Evolutionary conservation across 305 asterid species (phyloP).

Genomic region (Fraxinus ornus): DNA sequence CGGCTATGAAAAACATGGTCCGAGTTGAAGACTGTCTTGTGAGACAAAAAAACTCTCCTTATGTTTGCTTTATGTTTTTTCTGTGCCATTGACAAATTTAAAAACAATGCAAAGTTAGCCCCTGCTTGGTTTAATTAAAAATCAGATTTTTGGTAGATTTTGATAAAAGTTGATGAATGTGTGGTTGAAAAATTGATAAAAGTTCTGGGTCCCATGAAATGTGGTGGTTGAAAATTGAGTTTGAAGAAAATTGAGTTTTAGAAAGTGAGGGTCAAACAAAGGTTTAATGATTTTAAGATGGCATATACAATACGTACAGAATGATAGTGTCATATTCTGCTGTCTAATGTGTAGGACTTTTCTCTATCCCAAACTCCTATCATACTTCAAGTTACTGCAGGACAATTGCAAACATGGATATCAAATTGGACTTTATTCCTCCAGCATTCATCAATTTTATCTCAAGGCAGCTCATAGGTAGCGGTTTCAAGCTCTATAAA

Average conservation of each 20-base stretch:
- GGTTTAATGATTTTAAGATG: background rate
- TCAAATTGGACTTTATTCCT: slow-evolving; percentile 74
- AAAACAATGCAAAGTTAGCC: background rate
- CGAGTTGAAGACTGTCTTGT: background rate
- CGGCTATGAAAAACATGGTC: background rate
- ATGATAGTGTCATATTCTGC: background rate
- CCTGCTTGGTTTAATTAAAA: background rate
- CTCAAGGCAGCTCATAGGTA: slow-evolving; percentile 83
- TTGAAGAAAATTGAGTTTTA: background rate
- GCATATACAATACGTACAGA: background rate
- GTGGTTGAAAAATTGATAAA: background rate
- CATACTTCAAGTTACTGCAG: slow-evolving; percentile 39
- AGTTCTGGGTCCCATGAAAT: background rate
- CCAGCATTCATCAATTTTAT: slow-evolving; percentile 75
- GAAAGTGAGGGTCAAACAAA: background rate
- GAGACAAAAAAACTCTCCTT: background rate
- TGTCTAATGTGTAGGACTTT: background rate
- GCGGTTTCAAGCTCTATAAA: slow-evolving; percentile 92
- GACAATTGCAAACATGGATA: slow-evolving; percentile 78
- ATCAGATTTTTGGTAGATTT: background rate
- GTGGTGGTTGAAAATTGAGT: background rate
- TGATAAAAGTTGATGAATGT: background rate
- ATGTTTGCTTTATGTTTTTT: background rate
- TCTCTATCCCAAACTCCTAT: background rate
- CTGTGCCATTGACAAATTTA: background rate